Base-by-base conservation (phyloP, 768 basidiomycete species). In the Termitomyces sp. region DNA sequence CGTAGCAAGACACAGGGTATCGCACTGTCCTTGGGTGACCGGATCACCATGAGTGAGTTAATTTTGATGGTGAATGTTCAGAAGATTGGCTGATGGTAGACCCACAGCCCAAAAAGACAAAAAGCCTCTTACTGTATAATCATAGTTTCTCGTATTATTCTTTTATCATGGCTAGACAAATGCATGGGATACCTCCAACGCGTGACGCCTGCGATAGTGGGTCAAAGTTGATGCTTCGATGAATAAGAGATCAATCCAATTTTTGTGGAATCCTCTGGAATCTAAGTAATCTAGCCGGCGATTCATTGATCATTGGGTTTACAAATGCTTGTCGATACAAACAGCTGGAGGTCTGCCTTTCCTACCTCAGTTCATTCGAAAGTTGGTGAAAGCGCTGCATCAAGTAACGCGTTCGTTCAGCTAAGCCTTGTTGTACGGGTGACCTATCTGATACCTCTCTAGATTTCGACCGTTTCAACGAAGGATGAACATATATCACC, bases 1-100 rank as follows among this genome's bases (percentile, higher is more conserved):
- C 83, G 96, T 56, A 94, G 91, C 67, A 98, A 98, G 75, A 98
- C 96, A 23, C 96, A 98, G 70, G 96, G 96, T 53, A 98, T 98
- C 59, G 96, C 96, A 1, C 76, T 98, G 59, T 92, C 91, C 17
- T 71, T 99, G 60, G 96, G 93, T n/a, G 94, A 95, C 71, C 79
- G 86, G 65, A 93, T 94, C 65, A 92, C 81, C 46, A 81, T 81
- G 78, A 75, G 81, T 80, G 55, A 53, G 73, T 70, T 59, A 9
- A 52, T 15, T 12, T 41, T 56, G 33, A 19, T 45, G 40, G 3
- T 37, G 23, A 51, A 40, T 53, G 15, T 10, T 48, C 14, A 19
- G 12, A 41, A 51, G 9, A 40, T 6, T n/a, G 17, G 26, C 28
- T 41, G 6, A 51, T 38, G n/a, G 11, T 51, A 5, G 26, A 40